phyloP scores from a whole-genome alignment of 768 basidiomycete genomes.

The Lactarius akahatsu region DNA sequence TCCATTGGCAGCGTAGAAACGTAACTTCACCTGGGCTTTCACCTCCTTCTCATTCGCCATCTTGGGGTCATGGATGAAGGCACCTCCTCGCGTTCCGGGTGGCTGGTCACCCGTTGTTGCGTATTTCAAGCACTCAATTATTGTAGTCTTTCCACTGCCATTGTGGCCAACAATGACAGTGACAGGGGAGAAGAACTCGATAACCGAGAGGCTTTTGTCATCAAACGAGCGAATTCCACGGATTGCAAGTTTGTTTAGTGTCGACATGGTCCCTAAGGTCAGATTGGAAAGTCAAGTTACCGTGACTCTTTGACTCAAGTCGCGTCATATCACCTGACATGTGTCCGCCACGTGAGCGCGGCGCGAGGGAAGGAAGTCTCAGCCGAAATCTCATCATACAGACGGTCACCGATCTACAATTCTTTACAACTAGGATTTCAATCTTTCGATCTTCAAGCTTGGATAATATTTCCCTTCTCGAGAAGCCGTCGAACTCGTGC shows the following conservation, averaged over 20 bases:
- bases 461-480: not conserved
- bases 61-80: conserved; percentile 98
- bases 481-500: not conserved
- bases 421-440: too few relatives aligned
- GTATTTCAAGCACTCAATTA: conserved; percentile 99
- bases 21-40: conserved; percentile 95
- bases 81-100: conserved; percentile 96
- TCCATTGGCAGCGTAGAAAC: conserved; percentile 90
- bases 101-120: conserved; percentile 98
- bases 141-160: conserved; percentile 97
- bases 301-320: not conserved
- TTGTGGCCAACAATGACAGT: conserved; percentile 99
- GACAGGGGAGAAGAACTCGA: conserved; percentile 96
- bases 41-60: conserved; percentile 99
- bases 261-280: conserved; percentile 53
- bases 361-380: not conserved
- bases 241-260: conserved; percentile 90
- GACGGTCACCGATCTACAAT: too few relatives aligned
- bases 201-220: conserved; percentile 89
- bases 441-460: too few relatives aligned
- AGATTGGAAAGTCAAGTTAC: not conserved
- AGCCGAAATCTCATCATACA: too few relatives aligned
- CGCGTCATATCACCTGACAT: conserved; percentile 20
- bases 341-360: conserved; percentile 6
- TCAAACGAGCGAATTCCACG: conserved; percentile 95